phyloP scores from a whole-genome alignment of 2,329 filamentous ascomycete genomes.

The Mycosphaerelloides madeirae region DNA sequence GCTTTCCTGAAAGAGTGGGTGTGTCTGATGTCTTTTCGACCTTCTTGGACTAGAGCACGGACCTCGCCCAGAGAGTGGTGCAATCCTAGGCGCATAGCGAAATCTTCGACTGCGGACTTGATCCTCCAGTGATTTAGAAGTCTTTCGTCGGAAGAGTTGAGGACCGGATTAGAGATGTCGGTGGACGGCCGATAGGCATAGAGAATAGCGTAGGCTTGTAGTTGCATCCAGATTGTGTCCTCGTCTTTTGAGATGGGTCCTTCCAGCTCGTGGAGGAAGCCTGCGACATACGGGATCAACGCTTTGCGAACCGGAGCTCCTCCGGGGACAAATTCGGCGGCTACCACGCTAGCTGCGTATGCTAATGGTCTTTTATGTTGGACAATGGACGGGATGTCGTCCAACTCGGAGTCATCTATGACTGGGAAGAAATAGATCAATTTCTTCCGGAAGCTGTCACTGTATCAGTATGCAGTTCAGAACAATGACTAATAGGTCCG shows the following conservation, averaged over 20 bases:
- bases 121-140: slow-evolving; percentile 6
- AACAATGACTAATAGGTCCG: not conserved
- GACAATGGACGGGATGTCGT: slow-evolving; percentile 1
- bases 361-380: not conserved
- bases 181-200: slow-evolving; percentile 3
- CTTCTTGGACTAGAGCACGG: not conserved
- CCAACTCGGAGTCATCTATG: slow-evolving; percentile 2
- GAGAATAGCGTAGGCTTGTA: slow-evolving; percentile 7
- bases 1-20: slow-evolving; percentile 1
- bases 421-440: slow-evolving; percentile 3
- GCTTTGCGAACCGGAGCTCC: not conserved
- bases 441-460: slow-evolving; percentile 1
- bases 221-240: slow-evolving; percentile 5
- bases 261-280: slow-evolving; percentile 2
- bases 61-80: slow-evolving; percentile 2
- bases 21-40: not conserved
- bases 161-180: slow-evolving; percentile 2
- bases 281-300: slow-evolving; percentile 1
- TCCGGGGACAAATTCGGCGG: slow-evolving; percentile 2
- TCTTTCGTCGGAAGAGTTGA: not conserved
- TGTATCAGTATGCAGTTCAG: not conserved
- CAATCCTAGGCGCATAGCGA: slow-evolving; percentile 3
- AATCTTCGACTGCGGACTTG: slow-evolving; percentile 4
- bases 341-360: not conserved
- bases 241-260: slow-evolving; percentile 2